Percentiles rank a stretch among this genome's conserved stretches.
phyloP scores from a whole-genome alignment of 2,329 filamentous ascomycete genomes.

The Aspergillus sp. region DNA sequence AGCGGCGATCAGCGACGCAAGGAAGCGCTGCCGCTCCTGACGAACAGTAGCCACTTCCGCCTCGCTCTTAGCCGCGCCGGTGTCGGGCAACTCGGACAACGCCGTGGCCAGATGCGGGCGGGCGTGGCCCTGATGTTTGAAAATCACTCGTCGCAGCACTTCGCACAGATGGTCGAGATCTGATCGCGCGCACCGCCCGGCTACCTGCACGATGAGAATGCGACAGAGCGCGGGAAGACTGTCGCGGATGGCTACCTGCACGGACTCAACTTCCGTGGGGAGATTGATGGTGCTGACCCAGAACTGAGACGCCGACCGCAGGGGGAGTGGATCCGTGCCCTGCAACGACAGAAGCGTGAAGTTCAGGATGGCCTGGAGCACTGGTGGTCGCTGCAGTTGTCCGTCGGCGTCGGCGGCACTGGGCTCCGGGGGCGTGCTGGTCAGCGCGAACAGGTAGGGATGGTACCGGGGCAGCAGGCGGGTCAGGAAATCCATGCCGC shows the following conservation, averaged over 20 bases:
- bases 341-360: constrained; percentile 43
- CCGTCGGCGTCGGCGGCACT: neutral
- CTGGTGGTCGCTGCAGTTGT: constrained; percentile 22
- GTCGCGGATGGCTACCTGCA: constrained; percentile 33
- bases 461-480: constrained; percentile 44
- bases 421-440: constrained; percentile 20
- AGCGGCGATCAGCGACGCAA: constrained; percentile 39
- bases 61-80: constrained; percentile 8
- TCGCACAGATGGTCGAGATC: constrained; percentile 45
- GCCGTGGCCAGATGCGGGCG: constrained; percentile 38
- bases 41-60: constrained; percentile 24
- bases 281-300: constrained; percentile 43
- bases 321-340: constrained; percentile 45
- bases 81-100: constrained; percentile 27
- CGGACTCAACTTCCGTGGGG: constrained; percentile 24
- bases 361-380: constrained; percentile 37
- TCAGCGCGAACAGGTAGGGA: constrained; percentile 37
- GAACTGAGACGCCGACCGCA: constrained; percentile 46
- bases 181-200: constrained; percentile 46
- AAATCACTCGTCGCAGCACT: constrained; percentile 41
- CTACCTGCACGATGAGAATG: constrained; percentile 41
- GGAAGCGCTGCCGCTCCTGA: constrained; percentile 42
- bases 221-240: constrained; percentile 39
- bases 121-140: constrained; percentile 42
- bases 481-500: constrained; percentile 46